Evolutionary conservation across 192 early-diverging fungal species (phyloP).

Genomic region (Rhizoclosmatium globosum): DNA sequence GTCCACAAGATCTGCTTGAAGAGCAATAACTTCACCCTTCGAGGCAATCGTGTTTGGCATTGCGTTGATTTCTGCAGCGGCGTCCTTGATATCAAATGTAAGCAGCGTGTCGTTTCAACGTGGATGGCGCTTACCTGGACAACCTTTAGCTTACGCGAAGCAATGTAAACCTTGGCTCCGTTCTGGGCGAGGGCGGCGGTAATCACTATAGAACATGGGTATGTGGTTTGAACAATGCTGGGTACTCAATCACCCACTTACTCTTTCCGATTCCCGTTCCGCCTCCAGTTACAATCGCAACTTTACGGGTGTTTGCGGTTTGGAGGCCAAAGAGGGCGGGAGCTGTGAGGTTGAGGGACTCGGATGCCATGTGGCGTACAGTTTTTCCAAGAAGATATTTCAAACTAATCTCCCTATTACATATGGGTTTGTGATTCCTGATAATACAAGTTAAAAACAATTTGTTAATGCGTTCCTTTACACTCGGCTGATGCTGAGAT

Average conservation of each 20-base stretch:
- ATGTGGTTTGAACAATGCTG: not conserved
- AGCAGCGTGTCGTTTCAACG: too few relatives aligned
- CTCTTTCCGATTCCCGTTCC: slow-evolving; percentile 66
- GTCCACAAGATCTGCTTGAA: slow-evolving; percentile 78
- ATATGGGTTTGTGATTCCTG: too few relatives aligned
- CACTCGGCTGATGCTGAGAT: too few relatives aligned
- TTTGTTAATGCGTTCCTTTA: too few relatives aligned
- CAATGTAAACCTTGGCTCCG: slow-evolving; percentile 93
- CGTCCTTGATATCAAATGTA: slow-evolving; percentile 22
- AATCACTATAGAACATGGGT: slow-evolving; percentile 57
- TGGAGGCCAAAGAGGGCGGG: not conserved
- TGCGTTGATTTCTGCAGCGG: slow-evolving; percentile 72
- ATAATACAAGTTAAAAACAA: too few relatives aligned
- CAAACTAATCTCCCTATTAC: too few relatives aligned
- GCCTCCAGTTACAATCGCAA: slow-evolving; percentile 50
- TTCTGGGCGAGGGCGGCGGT: slow-evolving; percentile 78
- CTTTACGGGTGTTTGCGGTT: slow-evolving; percentile 30
- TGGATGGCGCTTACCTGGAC: slow-evolving; percentile 17
- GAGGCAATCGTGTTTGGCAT: slow-evolving; percentile 46
- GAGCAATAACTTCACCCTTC: slow-evolving; percentile 75
- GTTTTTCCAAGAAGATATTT: too few relatives aligned
- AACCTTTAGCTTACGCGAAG: slow-evolving; percentile 71
- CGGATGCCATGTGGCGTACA: too few relatives aligned
- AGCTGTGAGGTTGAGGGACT: slow-evolving; percentile 61
- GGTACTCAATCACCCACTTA: slow-evolving; percentile 31